Percentiles rank a stretch among this genome's conserved stretches.
Conservation (phyloP, 1,284 basidiomycete genomes). For the Heterobasidion occidentale region DNA sequence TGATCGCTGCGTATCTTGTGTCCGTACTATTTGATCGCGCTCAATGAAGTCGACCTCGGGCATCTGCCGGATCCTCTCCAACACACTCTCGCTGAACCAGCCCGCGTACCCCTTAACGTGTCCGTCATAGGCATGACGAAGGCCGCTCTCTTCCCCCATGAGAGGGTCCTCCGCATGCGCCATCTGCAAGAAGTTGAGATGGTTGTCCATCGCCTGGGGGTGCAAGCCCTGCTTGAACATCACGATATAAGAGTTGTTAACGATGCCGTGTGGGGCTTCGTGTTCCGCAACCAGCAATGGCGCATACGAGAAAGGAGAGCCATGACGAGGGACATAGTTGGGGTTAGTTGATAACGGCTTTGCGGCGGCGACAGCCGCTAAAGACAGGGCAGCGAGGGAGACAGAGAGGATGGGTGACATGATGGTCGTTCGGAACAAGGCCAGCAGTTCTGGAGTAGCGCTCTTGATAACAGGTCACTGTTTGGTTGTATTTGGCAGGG, state of each 20-base stretch:
- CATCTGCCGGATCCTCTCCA: slow-evolving; percentile 77
- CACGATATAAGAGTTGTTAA: slow-evolving; percentile 89
- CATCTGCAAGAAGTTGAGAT: slow-evolving; percentile 64
- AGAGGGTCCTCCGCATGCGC: slow-evolving; percentile 48
- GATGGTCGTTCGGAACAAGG: slow-evolving; percentile 19
- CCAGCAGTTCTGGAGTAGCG: neutral
- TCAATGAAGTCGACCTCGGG: slow-evolving; percentile 95
- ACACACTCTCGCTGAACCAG: slow-evolving; percentile 65
- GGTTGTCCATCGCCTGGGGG: slow-evolving; percentile 53
- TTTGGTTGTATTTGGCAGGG: slow-evolving; percentile 10
- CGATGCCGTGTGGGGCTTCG: slow-evolving; percentile 59
- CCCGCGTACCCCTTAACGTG: slow-evolving; percentile 83
- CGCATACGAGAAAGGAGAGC: slow-evolving; percentile 43
- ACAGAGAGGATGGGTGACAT: slow-evolving; percentile 33
- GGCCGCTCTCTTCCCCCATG: slow-evolving; percentile 35
- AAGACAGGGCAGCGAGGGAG: slow-evolving; percentile 33
- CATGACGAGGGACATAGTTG: slow-evolving; percentile 27
- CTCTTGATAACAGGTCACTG: slow-evolving; percentile 4
- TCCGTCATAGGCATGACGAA: slow-evolving; percentile 67
- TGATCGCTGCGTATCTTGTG: slow-evolving; percentile 63
- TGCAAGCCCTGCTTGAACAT: slow-evolving; percentile 72
- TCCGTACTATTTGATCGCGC: slow-evolving; percentile 83
- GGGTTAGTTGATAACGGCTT: slow-evolving; percentile 63
- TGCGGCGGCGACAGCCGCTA: slow-evolving; percentile 31
- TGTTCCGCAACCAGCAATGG: slow-evolving; percentile 36